Evolutionary conservation across 75 land plant genomes (phyloP).

Genomic region (Selaginella moellendorffii): DNA sequence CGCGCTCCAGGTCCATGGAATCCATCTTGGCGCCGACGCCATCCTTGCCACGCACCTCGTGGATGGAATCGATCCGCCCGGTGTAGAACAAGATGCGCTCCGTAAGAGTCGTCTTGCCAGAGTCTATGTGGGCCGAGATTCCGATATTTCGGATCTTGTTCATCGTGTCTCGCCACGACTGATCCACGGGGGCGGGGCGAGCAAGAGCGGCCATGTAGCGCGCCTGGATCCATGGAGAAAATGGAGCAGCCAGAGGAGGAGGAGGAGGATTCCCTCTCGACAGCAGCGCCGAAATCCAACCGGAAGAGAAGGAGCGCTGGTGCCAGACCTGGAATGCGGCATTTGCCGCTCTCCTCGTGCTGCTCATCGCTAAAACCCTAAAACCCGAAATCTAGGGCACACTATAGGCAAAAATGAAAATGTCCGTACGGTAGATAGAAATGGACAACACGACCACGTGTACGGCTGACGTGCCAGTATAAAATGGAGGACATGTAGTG

Average conservation of each 20-base stretch:
- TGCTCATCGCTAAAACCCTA: not conserved
- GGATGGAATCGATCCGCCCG: constrained; percentile 88
- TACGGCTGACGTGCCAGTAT: not conserved
- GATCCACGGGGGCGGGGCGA: constrained; percentile 13
- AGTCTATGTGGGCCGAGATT: constrained; percentile 96
- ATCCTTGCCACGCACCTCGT: constrained; percentile 88
- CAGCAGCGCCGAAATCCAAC: not conserved
- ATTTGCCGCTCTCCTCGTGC: not conserved
- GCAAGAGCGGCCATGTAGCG: not conserved
- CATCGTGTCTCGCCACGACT: constrained; percentile 63
- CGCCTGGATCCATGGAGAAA: not conserved
- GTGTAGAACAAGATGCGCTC: constrained; percentile 85
- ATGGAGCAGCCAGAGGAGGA: not conserved
- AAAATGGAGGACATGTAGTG: not conserved
- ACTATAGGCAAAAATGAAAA: no score
- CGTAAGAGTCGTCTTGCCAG: constrained; percentile 95
- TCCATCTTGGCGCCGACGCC: constrained; percentile 99
- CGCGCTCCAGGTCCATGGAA: constrained; percentile 97
- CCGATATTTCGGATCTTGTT: constrained; percentile 84
- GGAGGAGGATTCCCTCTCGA: not conserved
- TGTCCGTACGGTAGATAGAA: no score
- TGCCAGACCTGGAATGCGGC: not conserved
- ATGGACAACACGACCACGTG: no score
- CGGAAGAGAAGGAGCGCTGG: no score
- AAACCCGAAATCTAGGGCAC: no score